Percentiles rank a stretch among this genome's conserved stretches.
Evolutionary conservation across 1,284 basidiomycete genomes (phyloP).

Genomic region (Calocybe gambosa): DNA sequence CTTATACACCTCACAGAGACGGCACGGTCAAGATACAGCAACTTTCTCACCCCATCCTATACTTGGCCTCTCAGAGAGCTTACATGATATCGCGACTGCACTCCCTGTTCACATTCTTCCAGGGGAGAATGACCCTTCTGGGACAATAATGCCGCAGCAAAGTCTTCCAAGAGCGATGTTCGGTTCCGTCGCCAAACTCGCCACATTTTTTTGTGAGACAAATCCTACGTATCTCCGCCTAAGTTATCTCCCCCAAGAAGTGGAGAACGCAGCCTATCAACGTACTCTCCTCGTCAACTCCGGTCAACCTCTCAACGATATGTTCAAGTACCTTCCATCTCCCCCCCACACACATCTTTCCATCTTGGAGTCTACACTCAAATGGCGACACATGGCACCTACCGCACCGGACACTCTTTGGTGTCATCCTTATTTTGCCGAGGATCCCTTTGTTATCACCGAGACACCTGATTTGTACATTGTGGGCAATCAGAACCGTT

Average conservation of each 20-base stretch:
- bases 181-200: conserved; percentile 56
- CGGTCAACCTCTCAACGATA: conserved; percentile 92
- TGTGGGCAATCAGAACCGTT: conserved; percentile 87
- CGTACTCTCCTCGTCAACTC: conserved; percentile 75
- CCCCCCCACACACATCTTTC: conserved; percentile 63
- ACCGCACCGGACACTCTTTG: conserved; percentile 98
- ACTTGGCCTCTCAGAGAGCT: conserved; percentile 59
- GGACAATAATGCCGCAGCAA: conserved; percentile 89
- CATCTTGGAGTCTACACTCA: conserved; percentile 76
- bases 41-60: conserved; percentile 74
- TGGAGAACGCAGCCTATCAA: conserved; percentile 18
- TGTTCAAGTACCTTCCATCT: conserved; percentile 85
- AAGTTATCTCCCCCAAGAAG: conserved; percentile 22
- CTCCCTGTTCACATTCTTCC: conserved; percentile 83
- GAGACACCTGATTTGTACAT: conserved; percentile 88
- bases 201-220: conserved; percentile 75
- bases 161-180: conserved; percentile 91
- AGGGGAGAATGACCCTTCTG: conserved; percentile 83
- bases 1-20: conserved; percentile 32
- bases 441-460: conserved; percentile 86
- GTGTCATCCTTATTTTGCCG: conserved; percentile 91
- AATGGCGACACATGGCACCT: conserved; percentile 95
- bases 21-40: conserved; percentile 54
- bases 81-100: conserved; percentile 67
- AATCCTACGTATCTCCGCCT: conserved; percentile 87